A percentile compares a stretch with the other conserved stretches of the same genome.
phyloP scores from a whole-genome alignment of 139 green algal genomes.

The Mesotaenium endlicherianum region DNA sequence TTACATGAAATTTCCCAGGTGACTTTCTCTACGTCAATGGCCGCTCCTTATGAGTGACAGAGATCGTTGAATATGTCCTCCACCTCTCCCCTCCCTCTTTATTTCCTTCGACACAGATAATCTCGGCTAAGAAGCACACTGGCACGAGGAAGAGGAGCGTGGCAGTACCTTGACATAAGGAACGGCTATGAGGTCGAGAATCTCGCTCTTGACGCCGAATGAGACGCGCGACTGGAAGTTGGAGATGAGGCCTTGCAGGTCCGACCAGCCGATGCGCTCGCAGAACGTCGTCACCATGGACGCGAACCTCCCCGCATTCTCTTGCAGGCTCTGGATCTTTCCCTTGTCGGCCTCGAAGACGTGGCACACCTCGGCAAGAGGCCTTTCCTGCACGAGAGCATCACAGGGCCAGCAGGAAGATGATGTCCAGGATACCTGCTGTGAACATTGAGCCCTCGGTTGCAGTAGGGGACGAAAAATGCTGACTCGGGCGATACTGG shows the following conservation, averaged over 20 bases:
- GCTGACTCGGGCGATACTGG: too few species aligned
- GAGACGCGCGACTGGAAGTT: slow-evolving; percentile 41
- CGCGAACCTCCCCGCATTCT: slow-evolving; percentile 35
- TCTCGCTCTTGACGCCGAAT: slow-evolving; percentile 34
- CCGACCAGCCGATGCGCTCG: slow-evolving; percentile 32
- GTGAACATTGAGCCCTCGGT: too few species aligned
- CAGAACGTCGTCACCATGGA: slow-evolving; percentile 41
- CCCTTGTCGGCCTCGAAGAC: slow-evolving; percentile 13
- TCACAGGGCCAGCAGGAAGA: too few species aligned
- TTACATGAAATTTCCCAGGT: too few species aligned
- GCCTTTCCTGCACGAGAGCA: slow-evolving; percentile 33
- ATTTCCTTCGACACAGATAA: too few species aligned
- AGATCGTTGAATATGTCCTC: too few species aligned
- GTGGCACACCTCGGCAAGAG: slow-evolving; percentile 27
- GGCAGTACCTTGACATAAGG: slow-evolving; percentile 48
- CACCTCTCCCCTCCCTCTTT: too few species aligned
- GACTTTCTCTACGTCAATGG: too few species aligned
- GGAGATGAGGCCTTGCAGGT: slow-evolving; percentile 43
- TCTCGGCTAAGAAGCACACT: too few species aligned
- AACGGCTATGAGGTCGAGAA: slow-evolving; percentile 48
- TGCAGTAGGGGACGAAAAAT: too few species aligned
- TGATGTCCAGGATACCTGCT: background rate
- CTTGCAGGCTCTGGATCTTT: slow-evolving; percentile 37
- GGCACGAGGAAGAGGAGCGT: too few species aligned
- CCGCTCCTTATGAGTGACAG: too few species aligned